Percentiles rank a stretch among this genome's conserved stretches.
Evolutionary conservation across 495 filamentous ascomycete species (phyloP).

Genomic region (Penicillium dipodomyicola): DNA sequence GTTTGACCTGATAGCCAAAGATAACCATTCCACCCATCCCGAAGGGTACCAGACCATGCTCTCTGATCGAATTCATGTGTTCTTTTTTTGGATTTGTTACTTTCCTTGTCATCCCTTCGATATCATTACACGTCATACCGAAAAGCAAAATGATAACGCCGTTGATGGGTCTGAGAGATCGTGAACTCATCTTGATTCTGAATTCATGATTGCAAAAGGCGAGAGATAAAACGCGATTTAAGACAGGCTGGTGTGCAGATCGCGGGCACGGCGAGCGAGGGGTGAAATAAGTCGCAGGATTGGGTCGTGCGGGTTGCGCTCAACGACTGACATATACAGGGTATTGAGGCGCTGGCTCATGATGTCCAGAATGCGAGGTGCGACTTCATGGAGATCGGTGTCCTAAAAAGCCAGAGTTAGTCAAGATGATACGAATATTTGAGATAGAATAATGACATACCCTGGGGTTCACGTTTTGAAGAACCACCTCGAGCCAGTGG

Average conservation of each 20-base stretch:
- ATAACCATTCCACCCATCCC: neutral
- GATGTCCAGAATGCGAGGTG: slow-evolving; percentile 62
- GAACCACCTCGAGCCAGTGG: slow-evolving; percentile 71
- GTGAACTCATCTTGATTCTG: neutral
- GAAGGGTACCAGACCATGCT: slow-evolving; percentile 1
- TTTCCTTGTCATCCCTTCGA: slow-evolving; percentile 9
- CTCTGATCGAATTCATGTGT: neutral
- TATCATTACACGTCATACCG: slow-evolving; percentile 23
- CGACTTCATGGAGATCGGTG: slow-evolving; percentile 68
- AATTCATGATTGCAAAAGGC: neutral
- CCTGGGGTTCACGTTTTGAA: slow-evolving; percentile 52
- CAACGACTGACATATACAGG: slow-evolving; percentile 66
- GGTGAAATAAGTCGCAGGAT: slow-evolving; percentile 61
- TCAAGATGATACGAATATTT: neutral
- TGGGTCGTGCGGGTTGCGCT: slow-evolving; percentile 58
- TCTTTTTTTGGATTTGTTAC: neutral
- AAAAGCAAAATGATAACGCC: slow-evolving; percentile 15
- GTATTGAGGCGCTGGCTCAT: slow-evolving; percentile 68
- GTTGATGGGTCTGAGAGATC: slow-evolving; percentile 2
- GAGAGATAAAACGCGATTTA: slow-evolving; percentile 7
- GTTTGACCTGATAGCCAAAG: slow-evolving; percentile 4
- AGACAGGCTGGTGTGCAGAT: slow-evolving; percentile 37
- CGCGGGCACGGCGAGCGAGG: slow-evolving; percentile 53
- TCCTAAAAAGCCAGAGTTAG: slow-evolving; percentile 49
- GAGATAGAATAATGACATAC: slow-evolving; percentile 33